Percentiles rank a stretch among this genome's conserved stretches.
These are phyloP conservation scores for Klebsormidium nitens DNA, from an alignment of 139 green algal species.

Conservation along the genomic window DNA sequence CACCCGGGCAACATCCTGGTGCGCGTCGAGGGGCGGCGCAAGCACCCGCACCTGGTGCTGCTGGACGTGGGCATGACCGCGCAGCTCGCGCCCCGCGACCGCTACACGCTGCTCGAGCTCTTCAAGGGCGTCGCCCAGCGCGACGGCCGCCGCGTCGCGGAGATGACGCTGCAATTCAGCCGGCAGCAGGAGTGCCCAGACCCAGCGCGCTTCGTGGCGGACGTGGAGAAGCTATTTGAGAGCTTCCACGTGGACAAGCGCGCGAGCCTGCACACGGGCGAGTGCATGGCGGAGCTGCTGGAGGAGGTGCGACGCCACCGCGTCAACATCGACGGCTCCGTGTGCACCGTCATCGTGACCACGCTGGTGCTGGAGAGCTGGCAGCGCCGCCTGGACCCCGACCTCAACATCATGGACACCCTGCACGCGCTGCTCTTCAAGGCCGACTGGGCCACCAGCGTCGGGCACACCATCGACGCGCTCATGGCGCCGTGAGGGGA, in stretches of 20 bases:
- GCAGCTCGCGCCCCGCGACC: conserved; percentile 24
- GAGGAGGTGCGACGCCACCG: conserved; percentile 35
- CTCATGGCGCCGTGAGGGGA: conserved; percentile 31
- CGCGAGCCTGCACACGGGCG: conserved; percentile 23
- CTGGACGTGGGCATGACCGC: conserved; percentile 46
- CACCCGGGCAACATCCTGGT: conserved; percentile 85
- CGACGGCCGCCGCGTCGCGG: conserved; percentile 15
- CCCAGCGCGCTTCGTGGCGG: conserved; percentile 30
- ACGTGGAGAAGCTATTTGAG: conserved; percentile 17
- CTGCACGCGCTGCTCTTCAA: conserved; percentile 37
- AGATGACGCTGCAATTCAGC: conserved; percentile 27
- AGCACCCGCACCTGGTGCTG: conserved; percentile 32
- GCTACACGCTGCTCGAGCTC: conserved; percentile 28
- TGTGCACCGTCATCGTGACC: conserved; percentile 44
- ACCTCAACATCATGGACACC: conserved; percentile 38
- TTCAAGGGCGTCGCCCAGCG: conserved; percentile 22
- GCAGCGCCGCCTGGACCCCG: conserved; percentile 39
- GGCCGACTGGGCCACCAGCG: conserved; percentile 19
- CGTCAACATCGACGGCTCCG: conserved; percentile 41
- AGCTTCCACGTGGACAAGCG: conserved; percentile 2
- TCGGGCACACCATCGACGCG: conserved; percentile 33
- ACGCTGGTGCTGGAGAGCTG: conserved; percentile 34
- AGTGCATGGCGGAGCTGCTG: conserved; percentile 41
- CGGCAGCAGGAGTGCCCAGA: conserved; percentile 28
- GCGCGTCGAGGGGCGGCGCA: conserved; percentile 23